Evolutionary conservation across 176 grass and related monocot species (phyloP).

Genomic region (Carex pumila): DNA sequence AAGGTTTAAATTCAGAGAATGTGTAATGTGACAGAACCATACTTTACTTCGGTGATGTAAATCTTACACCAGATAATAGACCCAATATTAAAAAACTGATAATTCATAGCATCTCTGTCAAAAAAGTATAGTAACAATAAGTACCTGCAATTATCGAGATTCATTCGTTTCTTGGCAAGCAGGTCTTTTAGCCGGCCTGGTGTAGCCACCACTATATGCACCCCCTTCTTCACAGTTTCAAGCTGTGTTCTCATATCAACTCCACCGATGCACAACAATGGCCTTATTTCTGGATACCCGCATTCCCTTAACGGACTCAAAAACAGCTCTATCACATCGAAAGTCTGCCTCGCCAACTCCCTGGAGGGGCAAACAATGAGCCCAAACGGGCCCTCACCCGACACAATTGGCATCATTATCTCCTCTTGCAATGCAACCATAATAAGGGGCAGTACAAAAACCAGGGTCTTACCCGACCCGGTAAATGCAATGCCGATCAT

Average conservation of each 20-base stretch:
- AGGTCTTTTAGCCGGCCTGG: constrained; percentile 89
- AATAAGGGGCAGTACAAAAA: constrained; percentile 76
- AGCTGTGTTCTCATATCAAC: constrained; percentile 74
- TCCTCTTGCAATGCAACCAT: constrained; percentile 89
- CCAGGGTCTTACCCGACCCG: constrained; percentile 74
- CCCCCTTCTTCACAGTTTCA: constrained; percentile 74
- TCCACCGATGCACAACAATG: constrained; percentile 78
- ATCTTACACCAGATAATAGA: not conserved
- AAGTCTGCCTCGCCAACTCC: constrained; percentile 89
- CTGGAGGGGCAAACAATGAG: constrained; percentile 75
- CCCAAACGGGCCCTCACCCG: constrained; percentile 82
- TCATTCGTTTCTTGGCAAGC: constrained; percentile 95
- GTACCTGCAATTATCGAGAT: constrained; percentile 91
- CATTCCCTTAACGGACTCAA: constrained; percentile 30
- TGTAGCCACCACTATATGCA: constrained; percentile 82
- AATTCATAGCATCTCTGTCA: not conserved
- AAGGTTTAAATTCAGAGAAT: not conserved
- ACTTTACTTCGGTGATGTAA: not conserved
- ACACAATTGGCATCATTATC: constrained; percentile 62
- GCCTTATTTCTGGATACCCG: constrained; percentile 76
- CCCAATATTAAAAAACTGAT: not conserved
- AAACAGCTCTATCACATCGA: constrained; percentile 72
- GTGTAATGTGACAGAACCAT: not conserved
- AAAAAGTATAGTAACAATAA: not conserved
- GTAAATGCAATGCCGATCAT: constrained; percentile 97